Percentiles rank a stretch among this genome's conserved stretches.
phyloP scores from a whole-genome alignment of 2,329 filamentous ascomycete species.

The Beauveria bassiana region DNA sequence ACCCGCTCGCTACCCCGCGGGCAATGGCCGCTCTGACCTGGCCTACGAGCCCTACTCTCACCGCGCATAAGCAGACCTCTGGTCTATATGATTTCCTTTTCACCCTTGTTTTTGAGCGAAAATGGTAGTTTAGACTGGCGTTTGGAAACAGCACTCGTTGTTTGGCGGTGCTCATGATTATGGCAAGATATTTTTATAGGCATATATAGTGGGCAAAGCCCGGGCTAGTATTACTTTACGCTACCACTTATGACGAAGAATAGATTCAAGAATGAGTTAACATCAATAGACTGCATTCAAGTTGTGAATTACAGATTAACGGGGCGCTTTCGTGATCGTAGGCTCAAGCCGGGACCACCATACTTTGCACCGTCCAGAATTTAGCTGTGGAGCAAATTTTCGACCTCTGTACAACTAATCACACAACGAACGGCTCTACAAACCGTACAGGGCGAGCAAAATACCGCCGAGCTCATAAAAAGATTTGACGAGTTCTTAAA shows the following conservation, averaged over 20 bases:
- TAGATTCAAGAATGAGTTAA: background rate
- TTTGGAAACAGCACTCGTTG: background rate
- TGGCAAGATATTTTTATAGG: conserved; percentile 7
- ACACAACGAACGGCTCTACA: background rate
- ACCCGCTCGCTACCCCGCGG: conserved; percentile 32
- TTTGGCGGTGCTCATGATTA: conserved; percentile 7
- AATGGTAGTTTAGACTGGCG: conserved; percentile 4
- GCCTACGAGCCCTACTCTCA: conserved; percentile 61
- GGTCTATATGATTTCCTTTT: background rate
- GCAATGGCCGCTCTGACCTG: conserved; percentile 38
- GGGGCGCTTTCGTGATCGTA: background rate
- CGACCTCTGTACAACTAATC: background rate
- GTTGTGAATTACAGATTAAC: background rate
- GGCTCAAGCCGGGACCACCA: background rate
- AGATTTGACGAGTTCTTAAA: background rate
- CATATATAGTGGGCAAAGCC: conserved; percentile 6
- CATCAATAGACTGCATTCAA: too few species aligned
- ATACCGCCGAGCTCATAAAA: background rate
- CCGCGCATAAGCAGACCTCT: conserved; percentile 32
- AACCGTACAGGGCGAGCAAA: background rate
- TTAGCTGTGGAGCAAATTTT: conserved; percentile 10
- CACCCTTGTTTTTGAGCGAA: background rate
- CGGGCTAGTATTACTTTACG: background rate
- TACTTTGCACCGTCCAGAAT: background rate
- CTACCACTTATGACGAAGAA: conserved; percentile 1